Base-by-base conservation (phyloP, 345 rosid genomes). In the Brassica nigra region DNA sequence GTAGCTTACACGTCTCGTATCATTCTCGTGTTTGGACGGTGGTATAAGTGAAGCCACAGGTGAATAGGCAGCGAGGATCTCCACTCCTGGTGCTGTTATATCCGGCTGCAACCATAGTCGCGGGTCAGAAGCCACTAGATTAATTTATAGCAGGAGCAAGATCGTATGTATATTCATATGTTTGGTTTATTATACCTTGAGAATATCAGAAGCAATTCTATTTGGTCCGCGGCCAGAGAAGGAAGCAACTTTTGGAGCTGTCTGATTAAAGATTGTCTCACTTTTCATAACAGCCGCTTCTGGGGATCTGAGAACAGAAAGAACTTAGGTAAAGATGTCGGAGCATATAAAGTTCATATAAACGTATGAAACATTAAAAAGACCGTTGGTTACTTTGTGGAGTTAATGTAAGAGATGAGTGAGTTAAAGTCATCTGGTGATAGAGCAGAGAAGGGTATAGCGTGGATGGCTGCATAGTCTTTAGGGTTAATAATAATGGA, bases 31-130 rank as follows among this genome's bases (percentile, higher is more conserved):
- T 15, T 52, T 52, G 18, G n/a, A n/a, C 7, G 58, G 58, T 52
- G 58, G 20, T n/a, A 52, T 14, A 52, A 14, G 64, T 2, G 85
- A 10, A 49, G 49, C 42, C 33, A 16, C 0, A 78, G 81, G 81
- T 7, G 83, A 52, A 75, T 2, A 85, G 3, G 86, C 87, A 12
- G 89, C 89, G 55, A 83, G 66, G 4, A 86, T 83, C 36, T 73
- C 84, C 6, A 81, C 77, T 42, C 89, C 91, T 1, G 86, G 89
- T 6, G 88, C 89, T 33, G 79, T 72, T 30, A 82, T 28, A 79
- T 88, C 88, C 1, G 88, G 89, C 88, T 86, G 79, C 69, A 61
- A 71, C 12, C 20, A 61, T 49, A 14, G 20, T 52, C 58, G 58
- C 18, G 58, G 20, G 58, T 52, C 20, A n/a, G 58, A 52, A 47